Evolutionary conservation across 352 stramenopile genomes (phyloP), one percentile per base, ranked within the genome.

Genomic region (Phytopythium mirpurense): DNA sequence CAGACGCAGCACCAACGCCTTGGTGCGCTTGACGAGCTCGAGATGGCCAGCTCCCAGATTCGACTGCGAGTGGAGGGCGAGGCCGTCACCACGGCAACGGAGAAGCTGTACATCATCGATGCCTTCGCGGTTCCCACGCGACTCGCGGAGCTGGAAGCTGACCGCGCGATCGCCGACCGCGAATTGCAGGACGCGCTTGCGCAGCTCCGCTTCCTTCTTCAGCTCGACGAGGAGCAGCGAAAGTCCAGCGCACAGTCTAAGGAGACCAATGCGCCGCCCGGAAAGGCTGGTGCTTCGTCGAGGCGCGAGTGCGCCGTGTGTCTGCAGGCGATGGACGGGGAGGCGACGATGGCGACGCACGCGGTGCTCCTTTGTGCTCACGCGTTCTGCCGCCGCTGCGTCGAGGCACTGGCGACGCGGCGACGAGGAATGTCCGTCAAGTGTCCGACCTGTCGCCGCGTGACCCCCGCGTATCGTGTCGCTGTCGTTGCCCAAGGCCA

Each of bases 351-450:
- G 18, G 41, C 41, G 23, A 74, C 84, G 21, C 70, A 78, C 34
- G 77, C 78, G 18, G 71, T 98, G 58, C 64, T 97, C 2, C 58
- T 63, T 24, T 98, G 92, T 56, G 92, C 88, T 0, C 92, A 98
- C 67, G 77, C 62, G 0, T 96, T 96, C 31, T 91, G 81, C 56
- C 60, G 58, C 12, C 50, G 21, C 34, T 91, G 81, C 48, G 58
- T 75, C 10, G 59, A 78, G 26, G 63, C 45, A 15, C 45, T 91
- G 19, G 56, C 68, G 16, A 61, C 65, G 27, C 58, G 51, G 6
- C 58, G 59, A 8, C 52, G 45, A 1, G 51, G 53, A 3, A 75
- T 56, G 15, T 65, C 50, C 37, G 53, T 88, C 23, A 63, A 63
- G 12, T 91, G 81, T 26, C 81, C 81, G 14, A 88, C 76, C 1